Percentiles rank a stretch among this genome's conserved stretches.
Evolutionary conservation across 1,139 yeast species (phyloP).

Genomic region (Taiozyma sp.): DNA sequence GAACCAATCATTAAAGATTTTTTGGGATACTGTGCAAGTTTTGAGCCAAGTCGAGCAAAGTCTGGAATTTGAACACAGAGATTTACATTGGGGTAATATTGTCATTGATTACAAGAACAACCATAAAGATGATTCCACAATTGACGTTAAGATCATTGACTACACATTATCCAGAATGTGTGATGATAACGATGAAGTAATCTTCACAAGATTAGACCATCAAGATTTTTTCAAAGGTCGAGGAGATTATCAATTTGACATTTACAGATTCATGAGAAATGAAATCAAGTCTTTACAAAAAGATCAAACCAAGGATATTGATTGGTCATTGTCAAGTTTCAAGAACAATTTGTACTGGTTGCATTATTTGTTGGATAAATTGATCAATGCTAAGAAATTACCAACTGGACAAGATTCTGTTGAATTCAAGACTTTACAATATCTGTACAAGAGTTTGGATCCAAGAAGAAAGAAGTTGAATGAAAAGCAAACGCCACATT

Average conservation of each 20-base stretch:
- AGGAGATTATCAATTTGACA: slow-evolving; percentile 47
- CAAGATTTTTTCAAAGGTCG: slow-evolving; percentile 46
- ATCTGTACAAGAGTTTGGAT: slow-evolving; percentile 18
- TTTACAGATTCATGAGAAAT: slow-evolving; percentile 42
- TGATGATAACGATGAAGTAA: slow-evolving; percentile 23
- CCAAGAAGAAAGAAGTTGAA: slow-evolving; percentile 19
- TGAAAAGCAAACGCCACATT: background rate
- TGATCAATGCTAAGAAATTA: slow-evolving; percentile 26
- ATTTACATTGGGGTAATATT: slow-evolving; percentile 60
- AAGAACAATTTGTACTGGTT: slow-evolving; percentile 39
- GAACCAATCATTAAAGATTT: slow-evolving; percentile 46
- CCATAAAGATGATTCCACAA: slow-evolving; percentile 1
- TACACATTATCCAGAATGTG: slow-evolving; percentile 47
- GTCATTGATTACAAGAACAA: slow-evolving; percentile 24
- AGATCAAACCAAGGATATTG: slow-evolving; percentile 13
- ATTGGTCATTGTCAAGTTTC: slow-evolving; percentile 33
- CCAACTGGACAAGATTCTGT: slow-evolving; percentile 8
- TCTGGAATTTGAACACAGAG: slow-evolving; percentile 60
- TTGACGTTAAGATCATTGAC: slow-evolving; percentile 47
- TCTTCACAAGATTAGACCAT: slow-evolving; percentile 41
- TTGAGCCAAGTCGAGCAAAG: slow-evolving; percentile 45
- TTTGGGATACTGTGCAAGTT: slow-evolving; percentile 45
- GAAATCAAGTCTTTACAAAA: slow-evolving; percentile 13
- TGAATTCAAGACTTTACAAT: slow-evolving; percentile 10
- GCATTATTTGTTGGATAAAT: slow-evolving; percentile 33